Conservation (phyloP, 148 eudicot genomes). For the Polygonum aviculare region DNA sequence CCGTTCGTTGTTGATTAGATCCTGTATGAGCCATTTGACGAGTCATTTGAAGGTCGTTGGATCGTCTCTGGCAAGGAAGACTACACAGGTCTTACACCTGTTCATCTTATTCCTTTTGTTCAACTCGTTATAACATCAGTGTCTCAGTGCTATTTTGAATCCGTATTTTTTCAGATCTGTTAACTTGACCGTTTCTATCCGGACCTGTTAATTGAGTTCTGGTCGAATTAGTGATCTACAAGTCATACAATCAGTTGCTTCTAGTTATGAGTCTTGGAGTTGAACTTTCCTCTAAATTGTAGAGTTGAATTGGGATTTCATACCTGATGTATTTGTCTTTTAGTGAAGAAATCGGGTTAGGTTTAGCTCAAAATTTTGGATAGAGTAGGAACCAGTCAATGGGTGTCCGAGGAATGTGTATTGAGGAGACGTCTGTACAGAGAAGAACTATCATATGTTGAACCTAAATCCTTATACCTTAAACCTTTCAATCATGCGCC, state of each 20-base stretch:
- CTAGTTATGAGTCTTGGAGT: background rate
- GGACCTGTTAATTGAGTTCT: background rate
- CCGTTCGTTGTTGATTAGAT: constrained; percentile 21
- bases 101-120: background rate
- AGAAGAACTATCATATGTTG: too few relatives aligned
- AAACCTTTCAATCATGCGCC: too few relatives aligned
- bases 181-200: background rate
- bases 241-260: background rate
- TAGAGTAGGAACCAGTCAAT: too few relatives aligned
- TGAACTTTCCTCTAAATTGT: background rate
- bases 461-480: too few relatives aligned
- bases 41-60: constrained; percentile 78
- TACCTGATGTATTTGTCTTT: background rate
- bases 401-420: too few relatives aligned
- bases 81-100: constrained; percentile 39
- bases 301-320: background rate
- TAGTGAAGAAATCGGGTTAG: background rate
- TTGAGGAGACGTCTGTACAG: too few relatives aligned
- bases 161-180: background rate
- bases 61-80: constrained; percentile 70
- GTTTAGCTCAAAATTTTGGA: background rate
- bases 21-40: constrained; percentile 70
- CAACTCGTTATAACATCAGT: background rate
- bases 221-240: background rate
- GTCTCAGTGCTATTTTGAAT: too few relatives aligned